Percentiles rank a stretch among this genome's conserved stretches.
Evolutionary conservation across 1,284 basidiomycete species (phyloP).

Genomic region (Agroathelia rolfsii): DNA sequence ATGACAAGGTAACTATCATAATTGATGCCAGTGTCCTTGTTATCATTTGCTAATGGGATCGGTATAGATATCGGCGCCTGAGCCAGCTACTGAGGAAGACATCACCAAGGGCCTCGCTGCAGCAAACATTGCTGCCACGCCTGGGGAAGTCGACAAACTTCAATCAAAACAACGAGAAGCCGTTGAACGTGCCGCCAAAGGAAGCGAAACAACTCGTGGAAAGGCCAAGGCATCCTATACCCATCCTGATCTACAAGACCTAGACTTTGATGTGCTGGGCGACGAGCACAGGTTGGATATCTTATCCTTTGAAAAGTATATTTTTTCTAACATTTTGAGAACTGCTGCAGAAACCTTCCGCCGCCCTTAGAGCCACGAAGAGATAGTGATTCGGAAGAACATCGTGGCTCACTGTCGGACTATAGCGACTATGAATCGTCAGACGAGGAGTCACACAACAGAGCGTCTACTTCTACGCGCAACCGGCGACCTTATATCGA

Average conservation of each 20-base stretch:
- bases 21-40: conserved; percentile 8
- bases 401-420: conserved; percentile 77
- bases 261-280: conserved; percentile 56
- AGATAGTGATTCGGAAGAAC: conserved; percentile 26
- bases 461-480: conserved; percentile 14
- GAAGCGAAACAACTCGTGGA: conserved; percentile 15
- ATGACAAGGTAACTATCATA: conserved; percentile 63
- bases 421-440: conserved; percentile 85
- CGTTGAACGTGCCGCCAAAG: conserved; percentile 32
- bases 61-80: conserved; percentile 27
- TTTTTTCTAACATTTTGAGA: too few species aligned
- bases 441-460: conserved; percentile 55
- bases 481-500: conserved; percentile 29
- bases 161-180: conserved; percentile 54
- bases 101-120: conserved; percentile 33
- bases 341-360: conserved; percentile 36
- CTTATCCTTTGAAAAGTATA: conserved; percentile 3
- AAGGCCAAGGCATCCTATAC: conserved; percentile 20
- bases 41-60: neutral
- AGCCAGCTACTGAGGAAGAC: conserved; percentile 31
- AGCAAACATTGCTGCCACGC: conserved; percentile 34
- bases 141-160: conserved; percentile 48
- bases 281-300: conserved; percentile 35
- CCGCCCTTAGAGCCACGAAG: conserved; percentile 64
- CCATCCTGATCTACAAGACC: conserved; percentile 76